Conservation (phyloP, 2,329 filamentous ascomycete genomes). For the Colletotrichum musae region DNA sequence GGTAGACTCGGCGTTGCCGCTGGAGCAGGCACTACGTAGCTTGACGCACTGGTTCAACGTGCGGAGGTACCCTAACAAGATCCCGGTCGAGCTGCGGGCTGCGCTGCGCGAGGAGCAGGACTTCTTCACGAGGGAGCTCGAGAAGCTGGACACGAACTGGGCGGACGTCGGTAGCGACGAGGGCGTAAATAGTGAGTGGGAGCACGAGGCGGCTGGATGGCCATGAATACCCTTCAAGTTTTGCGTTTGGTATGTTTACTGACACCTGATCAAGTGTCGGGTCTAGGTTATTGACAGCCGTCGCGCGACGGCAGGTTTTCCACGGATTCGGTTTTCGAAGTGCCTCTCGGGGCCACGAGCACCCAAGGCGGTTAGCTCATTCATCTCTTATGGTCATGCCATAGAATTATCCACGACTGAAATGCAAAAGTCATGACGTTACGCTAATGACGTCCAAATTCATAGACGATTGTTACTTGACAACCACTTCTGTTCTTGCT, state of each 20-base stretch:
- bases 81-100: conserved; percentile 71
- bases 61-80: conserved; percentile 83
- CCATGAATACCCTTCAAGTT: conserved; percentile 22
- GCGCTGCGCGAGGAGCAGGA: conserved; percentile 81
- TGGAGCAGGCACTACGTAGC: conserved; percentile 91
- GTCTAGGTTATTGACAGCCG: conserved; percentile 30
- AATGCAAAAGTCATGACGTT: not conserved
- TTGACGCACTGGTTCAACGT: conserved; percentile 97
- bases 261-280: conserved; percentile 35
- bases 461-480: not conserved
- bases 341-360: not conserved
- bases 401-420: conserved; percentile 6
- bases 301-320: not conserved
- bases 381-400: not conserved
- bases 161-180: conserved; percentile 55
- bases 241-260: conserved; percentile 21
- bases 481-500: not conserved
- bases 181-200: conserved; percentile 47
- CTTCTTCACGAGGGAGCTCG: conserved; percentile 84
- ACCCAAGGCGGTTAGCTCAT: not conserved
- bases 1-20: conserved; percentile 90
- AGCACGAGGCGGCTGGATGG: conserved; percentile 42
- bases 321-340: not conserved
- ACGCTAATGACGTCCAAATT: not conserved
- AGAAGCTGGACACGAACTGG: conserved; percentile 75